A percentile compares a stretch with the other conserved stretches of the same genome.
Evolutionary conservation across 108 stramenopile genomes (phyloP).

Genomic region (Skeletonema costatum): DNA sequence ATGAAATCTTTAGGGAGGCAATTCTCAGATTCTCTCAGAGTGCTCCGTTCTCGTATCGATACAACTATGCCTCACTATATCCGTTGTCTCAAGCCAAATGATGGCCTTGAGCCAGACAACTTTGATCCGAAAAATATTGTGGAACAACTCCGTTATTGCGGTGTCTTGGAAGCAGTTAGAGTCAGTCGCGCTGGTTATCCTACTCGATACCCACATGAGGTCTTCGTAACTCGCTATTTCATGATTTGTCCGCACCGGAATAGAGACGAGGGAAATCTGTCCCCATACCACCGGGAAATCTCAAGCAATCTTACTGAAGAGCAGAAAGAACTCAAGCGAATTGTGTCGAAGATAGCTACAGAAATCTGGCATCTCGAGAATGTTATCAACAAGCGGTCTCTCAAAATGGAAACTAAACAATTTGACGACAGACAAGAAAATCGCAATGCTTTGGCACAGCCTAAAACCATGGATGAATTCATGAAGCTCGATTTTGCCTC

Average conservation of each 20-base stretch:
- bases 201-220: conserved; percentile 78
- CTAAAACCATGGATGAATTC: conserved; percentile 44
- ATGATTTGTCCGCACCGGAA: conserved; percentile 43
- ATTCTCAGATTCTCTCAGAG: conserved; percentile 90
- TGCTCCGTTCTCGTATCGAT: conserved; percentile 90
- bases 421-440: neutral
- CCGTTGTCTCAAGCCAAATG: conserved; percentile 94
- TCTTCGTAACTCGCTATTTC: conserved; percentile 50
- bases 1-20: conserved; percentile 77
- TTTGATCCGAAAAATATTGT: conserved; percentile 84
- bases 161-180: conserved; percentile 91
- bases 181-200: conserved; percentile 91
- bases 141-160: conserved; percentile 89
- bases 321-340: conserved; percentile 46
- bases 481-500: conserved; percentile 45
- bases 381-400: conserved; percentile 15
- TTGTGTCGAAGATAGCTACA: conserved; percentile 47
- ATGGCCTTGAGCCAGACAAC: conserved; percentile 72
- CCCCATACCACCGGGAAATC: conserved; percentile 46
- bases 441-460: conserved; percentile 38
- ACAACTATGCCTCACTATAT: conserved; percentile 97
- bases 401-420: conserved; percentile 9
- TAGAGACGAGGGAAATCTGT: conserved; percentile 36
- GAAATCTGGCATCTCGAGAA: conserved; percentile 46
- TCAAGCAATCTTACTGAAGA: conserved; percentile 41